Evolutionary conservation across 2,329 filamentous ascomycete species (phyloP).

Genomic region (Venturia pyrina): DNA sequence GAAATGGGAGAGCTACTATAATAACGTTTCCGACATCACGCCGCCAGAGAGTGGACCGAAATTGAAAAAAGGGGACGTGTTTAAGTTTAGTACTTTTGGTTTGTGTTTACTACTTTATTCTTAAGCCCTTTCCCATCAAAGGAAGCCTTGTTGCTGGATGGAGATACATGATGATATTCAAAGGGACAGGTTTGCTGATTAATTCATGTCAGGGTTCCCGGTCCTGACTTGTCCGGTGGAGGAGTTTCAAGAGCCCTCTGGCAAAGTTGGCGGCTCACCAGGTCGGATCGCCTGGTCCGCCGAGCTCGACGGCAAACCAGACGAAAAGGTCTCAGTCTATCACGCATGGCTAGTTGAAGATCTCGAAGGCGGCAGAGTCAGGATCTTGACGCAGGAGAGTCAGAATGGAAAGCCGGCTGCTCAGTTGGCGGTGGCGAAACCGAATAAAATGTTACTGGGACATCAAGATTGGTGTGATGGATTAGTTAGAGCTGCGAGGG

Average conservation of each 20-base stretch:
- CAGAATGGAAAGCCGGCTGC: slow-evolving; percentile 23
- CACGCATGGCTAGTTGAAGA: slow-evolving; percentile 29
- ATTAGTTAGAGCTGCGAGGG: slow-evolving; percentile 21
- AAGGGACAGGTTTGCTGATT: no score
- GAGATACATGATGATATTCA: not conserved
- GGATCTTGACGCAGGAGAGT: slow-evolving; percentile 27
- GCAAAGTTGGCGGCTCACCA: not conserved
- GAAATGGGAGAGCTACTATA: slow-evolving; percentile 27
- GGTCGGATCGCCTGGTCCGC: slow-evolving; percentile 19
- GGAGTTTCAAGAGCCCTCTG: slow-evolving; percentile 17
- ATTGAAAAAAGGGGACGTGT: slow-evolving; percentile 21
- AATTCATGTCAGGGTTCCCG: slow-evolving; percentile 16
- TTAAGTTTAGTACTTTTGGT: slow-evolving; percentile 28
- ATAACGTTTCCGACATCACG: slow-evolving; percentile 23
- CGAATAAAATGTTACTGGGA: slow-evolving; percentile 27
- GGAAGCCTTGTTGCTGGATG: not conserved
- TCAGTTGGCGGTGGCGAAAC: slow-evolving; percentile 20
- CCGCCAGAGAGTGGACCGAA: slow-evolving; percentile 18
- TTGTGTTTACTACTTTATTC: not conserved
- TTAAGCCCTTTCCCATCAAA: no score
- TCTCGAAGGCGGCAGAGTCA: slow-evolving; percentile 21
- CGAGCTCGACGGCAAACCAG: slow-evolving; percentile 15
- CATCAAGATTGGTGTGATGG: slow-evolving; percentile 30
- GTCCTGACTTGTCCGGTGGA: slow-evolving; percentile 20
- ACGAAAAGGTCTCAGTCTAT: slow-evolving; percentile 23